Conservation (phyloP, 495 filamentous ascomycete species). For the Umbilicaria muhlenbergii region DNA sequence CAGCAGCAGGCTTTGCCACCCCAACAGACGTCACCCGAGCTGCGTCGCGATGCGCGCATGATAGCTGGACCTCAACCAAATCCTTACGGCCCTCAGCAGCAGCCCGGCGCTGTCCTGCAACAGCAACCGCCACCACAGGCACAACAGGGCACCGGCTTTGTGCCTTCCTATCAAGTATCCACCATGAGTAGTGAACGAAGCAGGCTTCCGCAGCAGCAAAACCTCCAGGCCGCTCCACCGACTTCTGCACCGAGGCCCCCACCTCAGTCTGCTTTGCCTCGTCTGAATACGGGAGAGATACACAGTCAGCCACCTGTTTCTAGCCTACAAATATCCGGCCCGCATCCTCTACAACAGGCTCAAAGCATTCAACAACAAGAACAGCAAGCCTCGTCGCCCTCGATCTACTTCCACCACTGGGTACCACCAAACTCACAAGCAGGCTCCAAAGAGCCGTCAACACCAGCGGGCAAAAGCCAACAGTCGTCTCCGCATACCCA, state of each 20-base stretch:
- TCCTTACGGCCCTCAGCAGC: slow-evolving; percentile 20
- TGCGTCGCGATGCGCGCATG: slow-evolving; percentile 17
- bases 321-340: slow-evolving; percentile 15
- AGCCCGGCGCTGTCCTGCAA: slow-evolving; percentile 8
- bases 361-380: slow-evolving; percentile 39
- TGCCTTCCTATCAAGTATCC: slow-evolving; percentile 18
- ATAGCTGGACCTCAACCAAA: slow-evolving; percentile 22
- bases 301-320: slow-evolving; percentile 35
- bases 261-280: slow-evolving; percentile 27
- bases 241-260: slow-evolving; percentile 20
- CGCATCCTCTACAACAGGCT: slow-evolving; percentile 31
- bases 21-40: slow-evolving; percentile 15
- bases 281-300: slow-evolving; percentile 42
- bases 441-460: slow-evolving; percentile 22
- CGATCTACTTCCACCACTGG: slow-evolving; percentile 87
- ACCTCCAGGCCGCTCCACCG: slow-evolving; percentile 12
- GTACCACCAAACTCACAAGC: slow-evolving; percentile 55
- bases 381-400: slow-evolving; percentile 41
- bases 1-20: slow-evolving; percentile 26
- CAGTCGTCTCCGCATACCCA: slow-evolving; percentile 15
- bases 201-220: slow-evolving; percentile 15
- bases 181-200: slow-evolving; percentile 15
- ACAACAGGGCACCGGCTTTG: slow-evolving; percentile 13
- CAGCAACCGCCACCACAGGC: slow-evolving; percentile 10
- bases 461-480: slow-evolving; percentile 16